A percentile compares a stretch with the other conserved stretches of the same genome.
phyloP scores from a whole-genome alignment of 2,329 filamentous ascomycete species.

The Fusarium ramigenum region DNA sequence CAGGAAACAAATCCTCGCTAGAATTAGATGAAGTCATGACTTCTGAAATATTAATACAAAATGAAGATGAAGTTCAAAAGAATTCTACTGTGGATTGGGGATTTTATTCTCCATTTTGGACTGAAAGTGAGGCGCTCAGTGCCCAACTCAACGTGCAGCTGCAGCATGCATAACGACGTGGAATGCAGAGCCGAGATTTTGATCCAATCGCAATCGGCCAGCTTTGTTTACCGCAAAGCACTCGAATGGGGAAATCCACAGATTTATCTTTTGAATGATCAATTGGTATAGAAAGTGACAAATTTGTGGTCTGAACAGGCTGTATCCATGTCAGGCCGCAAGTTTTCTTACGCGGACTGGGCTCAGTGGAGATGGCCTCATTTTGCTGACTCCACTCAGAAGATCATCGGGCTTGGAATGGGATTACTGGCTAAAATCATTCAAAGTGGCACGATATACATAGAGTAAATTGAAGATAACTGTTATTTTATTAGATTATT shows the following conservation, averaged over 20 bases:
- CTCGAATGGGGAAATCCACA: neutral
- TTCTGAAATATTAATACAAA: neutral
- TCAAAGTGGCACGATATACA: too few species aligned
- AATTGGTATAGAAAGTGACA: neutral
- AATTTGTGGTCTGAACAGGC: neutral
- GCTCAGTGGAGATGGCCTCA: constrained; percentile 24
- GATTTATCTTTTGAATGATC: rapidly evolving
- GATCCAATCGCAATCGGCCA: constrained; percentile 1
- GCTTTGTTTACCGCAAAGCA: neutral
- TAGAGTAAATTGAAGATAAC: too few species aligned
- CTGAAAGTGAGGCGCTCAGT: neutral
- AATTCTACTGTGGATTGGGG: rapidly evolving
- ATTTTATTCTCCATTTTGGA: neutral
- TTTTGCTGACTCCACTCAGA: neutral
- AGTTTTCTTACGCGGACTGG: constrained; percentile 11
- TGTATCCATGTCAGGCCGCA: constrained; percentile 4
- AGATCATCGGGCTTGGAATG: too few species aligned
- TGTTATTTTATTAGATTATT: neutral
- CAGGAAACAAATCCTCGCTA: constrained; percentile 27
- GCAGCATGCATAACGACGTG: constrained; percentile 20
- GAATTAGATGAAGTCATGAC: constrained; percentile 19
- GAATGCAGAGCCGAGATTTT: neutral
- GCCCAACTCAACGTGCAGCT: neutral
- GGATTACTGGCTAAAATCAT: neutral
- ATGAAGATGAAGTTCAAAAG: rapidly evolving